Percentiles rank a stretch among this genome's conserved stretches.
These are phyloP conservation scores for Juglanconis sp. DNA, from an alignment of 2,329 filamentous ascomycete species.

Conservation along the genomic window DNA sequence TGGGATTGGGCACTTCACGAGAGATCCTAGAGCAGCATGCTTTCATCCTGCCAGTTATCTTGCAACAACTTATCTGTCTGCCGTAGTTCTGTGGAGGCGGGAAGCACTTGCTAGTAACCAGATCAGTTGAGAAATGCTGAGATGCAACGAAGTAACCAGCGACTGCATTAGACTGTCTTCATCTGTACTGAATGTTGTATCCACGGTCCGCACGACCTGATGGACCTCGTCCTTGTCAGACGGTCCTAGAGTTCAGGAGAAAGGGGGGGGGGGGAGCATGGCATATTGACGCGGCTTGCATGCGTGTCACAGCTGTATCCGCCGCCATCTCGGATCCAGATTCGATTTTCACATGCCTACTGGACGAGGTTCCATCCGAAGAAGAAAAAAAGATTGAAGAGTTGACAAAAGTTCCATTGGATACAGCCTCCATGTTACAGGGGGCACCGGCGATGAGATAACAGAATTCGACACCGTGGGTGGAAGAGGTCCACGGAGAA, in stretches of 20 bases:
- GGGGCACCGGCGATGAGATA: background rate
- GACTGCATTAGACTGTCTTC: background rate
- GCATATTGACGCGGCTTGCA: background rate
- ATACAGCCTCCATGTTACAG: no score
- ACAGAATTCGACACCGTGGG: no score
- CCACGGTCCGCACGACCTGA: background rate
- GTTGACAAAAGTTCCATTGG: no score
- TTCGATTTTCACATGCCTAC: no score
- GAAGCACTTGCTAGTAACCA: background rate
- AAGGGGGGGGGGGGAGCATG: no score
- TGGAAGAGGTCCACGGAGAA: no score
- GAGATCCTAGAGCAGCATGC: background rate
- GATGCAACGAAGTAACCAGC: background rate
- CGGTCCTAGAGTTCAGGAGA: background rate
- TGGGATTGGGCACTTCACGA: background rate
- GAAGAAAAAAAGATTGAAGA: background rate
- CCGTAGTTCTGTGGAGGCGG: conserved; percentile 1
- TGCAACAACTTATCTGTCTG: conserved; percentile 17
- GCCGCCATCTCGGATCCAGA: no score
- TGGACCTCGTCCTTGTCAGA: background rate
- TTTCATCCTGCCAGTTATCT: conserved; percentile 15
- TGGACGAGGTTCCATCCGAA: background rate
- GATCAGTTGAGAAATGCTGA: background rate
- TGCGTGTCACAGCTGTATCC: background rate
- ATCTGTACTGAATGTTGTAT: background rate